Base-by-base conservation (phyloP, 305 asterid genomes). In the Euphrasia arctica region DNA sequence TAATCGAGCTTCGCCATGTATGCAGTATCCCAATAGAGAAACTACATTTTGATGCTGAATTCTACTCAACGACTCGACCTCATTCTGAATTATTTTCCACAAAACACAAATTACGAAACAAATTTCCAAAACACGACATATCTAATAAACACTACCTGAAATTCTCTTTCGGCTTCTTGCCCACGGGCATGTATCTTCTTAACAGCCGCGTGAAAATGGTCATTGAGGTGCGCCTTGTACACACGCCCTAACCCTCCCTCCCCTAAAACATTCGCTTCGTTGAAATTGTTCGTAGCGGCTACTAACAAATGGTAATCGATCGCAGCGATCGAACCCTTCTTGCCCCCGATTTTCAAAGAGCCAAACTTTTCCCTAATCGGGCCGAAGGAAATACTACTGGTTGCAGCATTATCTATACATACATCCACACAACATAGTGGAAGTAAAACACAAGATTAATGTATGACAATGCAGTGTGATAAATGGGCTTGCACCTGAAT, bases 241-340 rank as follows among this genome's bases (percentile, higher is more conserved):
- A 92, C 86, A 0, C 82, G 70, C 25, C 97, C 96, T 39, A 75
- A 41, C 65, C 91, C 87, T 14, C 95, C 95, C 76, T 89, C 91
- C 45, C 96, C 95, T 6, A 89, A 49, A 60, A 82, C 56, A 73
- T 77, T 82, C 25, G 77, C 77, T 36, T 85, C 85, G 42, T 76
- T 82, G 57, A 92, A 89, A 76, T 84, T 87, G 69, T 77, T 71
- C 3, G 97, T 92, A 60, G 97, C 97, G 32, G 95, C 82, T 51
- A 77, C 85, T 67, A 92, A 77, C 67, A 74, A 45, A 31, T 73
- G 89, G 76, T 89, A 84, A 65, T 88, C 98, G 43, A 89, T 72
- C 15, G 79, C 77, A 72, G 83, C 80, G 73, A 87, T 63, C 8
- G 90, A 73, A 50, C 88, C 88, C 74, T 79, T 87, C 68, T 74